Evolutionary conservation across 805 yeast species (phyloP).

Genomic region (Candida maris): DNA sequence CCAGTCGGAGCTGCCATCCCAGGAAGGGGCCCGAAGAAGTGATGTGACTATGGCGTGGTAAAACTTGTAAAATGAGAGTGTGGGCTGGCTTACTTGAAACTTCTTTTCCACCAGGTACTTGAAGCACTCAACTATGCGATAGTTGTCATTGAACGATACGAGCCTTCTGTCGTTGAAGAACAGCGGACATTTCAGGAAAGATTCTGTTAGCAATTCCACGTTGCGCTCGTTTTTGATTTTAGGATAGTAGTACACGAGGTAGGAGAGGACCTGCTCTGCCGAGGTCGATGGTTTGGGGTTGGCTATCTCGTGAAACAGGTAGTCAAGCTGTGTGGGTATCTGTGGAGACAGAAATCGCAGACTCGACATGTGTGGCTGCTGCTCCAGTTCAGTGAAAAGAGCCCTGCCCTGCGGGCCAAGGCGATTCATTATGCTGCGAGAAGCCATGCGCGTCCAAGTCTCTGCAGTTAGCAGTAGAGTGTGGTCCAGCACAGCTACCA

Average conservation of each 20-base stretch:
- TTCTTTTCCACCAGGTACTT: slow-evolving; percentile 44
- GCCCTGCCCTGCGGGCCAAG: slow-evolving; percentile 27
- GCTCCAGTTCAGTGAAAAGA: slow-evolving; percentile 12
- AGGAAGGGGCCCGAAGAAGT: slow-evolving; percentile 27
- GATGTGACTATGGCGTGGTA: slow-evolving; percentile 38
- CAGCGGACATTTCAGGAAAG: slow-evolving; percentile 42
- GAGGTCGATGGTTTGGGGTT: slow-evolving; percentile 34
- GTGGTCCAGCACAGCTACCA: too few relatives aligned
- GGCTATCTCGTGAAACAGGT: slow-evolving; percentile 40
- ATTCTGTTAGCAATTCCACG: slow-evolving; percentile 40
- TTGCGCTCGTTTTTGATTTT: slow-evolving; percentile 45
- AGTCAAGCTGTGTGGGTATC: slow-evolving; percentile 43
- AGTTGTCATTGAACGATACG: slow-evolving; percentile 31
- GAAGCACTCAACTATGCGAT: slow-evolving; percentile 46
- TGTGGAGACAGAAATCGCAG: not conserved
- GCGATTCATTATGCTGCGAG: slow-evolving; percentile 7
- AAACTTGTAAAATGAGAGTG: slow-evolving; percentile 41
- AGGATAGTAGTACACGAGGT: slow-evolving; percentile 50
- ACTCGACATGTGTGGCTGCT: not conserved
- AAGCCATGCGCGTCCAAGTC: too few relatives aligned
- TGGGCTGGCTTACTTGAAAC: slow-evolving; percentile 45
- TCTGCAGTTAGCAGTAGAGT: too few relatives aligned
- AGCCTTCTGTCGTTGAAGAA: slow-evolving; percentile 24
- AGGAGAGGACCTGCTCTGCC: slow-evolving; percentile 36
- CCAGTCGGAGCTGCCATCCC: slow-evolving; percentile 35